Evolutionary conservation across 1,139 yeast genomes (phyloP).

Genomic region (Lodderomyces beijingensis): DNA sequence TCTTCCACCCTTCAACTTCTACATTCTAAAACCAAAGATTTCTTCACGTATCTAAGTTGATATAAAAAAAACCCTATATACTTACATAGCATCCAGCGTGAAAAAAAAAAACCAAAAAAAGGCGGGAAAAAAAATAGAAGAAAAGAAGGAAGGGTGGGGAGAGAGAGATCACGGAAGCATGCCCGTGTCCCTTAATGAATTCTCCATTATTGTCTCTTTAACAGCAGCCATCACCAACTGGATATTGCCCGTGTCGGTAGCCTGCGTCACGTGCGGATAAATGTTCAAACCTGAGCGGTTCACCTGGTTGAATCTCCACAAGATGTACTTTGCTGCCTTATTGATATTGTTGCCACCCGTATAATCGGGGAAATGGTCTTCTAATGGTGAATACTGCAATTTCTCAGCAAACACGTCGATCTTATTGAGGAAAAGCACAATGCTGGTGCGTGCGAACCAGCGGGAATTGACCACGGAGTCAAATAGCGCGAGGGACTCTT

Average conservation of each 20-base stretch:
- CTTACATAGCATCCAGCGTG: no score
- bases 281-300: slow-evolving; percentile 79
- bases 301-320: slow-evolving; percentile 86
- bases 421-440: slow-evolving; percentile 81
- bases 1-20: no score
- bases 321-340: slow-evolving; percentile 90
- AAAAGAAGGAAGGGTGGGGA: no score
- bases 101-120: no score
- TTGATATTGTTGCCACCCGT: slow-evolving; percentile 84
- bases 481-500: slow-evolving; percentile 78
- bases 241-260: slow-evolving; percentile 88
- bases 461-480: slow-evolving; percentile 91
- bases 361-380: slow-evolving; percentile 82
- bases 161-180: no score
- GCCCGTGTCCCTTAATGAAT: slow-evolving; percentile 82
- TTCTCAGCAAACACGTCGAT: slow-evolving; percentile 88
- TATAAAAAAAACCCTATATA: no score
- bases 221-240: slow-evolving; percentile 88
- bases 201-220: slow-evolving; percentile 82
- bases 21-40: no score
- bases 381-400: slow-evolving; percentile 75
- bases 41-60: no score
- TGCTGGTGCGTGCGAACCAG: slow-evolving; percentile 86
- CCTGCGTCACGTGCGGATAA: slow-evolving; percentile 91
- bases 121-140: no score